phyloP scores from a whole-genome alignment of 768 basidiomycete genomes.

The Glaciozyma martinii region DNA sequence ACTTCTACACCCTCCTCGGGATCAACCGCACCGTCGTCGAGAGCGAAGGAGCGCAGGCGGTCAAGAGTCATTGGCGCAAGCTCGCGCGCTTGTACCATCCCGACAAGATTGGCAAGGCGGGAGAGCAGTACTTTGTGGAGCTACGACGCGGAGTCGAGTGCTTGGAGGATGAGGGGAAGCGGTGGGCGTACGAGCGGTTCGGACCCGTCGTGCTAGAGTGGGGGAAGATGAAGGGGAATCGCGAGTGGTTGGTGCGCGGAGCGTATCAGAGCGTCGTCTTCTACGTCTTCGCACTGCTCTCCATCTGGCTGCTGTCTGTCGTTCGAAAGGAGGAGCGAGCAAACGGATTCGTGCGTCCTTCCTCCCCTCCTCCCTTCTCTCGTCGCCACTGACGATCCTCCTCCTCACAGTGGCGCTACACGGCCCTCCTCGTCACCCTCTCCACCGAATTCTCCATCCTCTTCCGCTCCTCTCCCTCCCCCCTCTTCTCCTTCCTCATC shows the following conservation, averaged over 20 bases:
- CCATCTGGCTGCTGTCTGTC: conserved; percentile 56
- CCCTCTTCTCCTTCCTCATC: conserved; percentile 42
- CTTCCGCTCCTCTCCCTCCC: conserved; percentile 12
- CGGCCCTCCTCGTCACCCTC: conserved; percentile 46
- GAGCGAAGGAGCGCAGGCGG: conserved; percentile 38
- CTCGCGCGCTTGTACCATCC: conserved; percentile 71
- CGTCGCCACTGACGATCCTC: conserved; percentile 10
- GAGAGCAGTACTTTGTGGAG: conserved; percentile 56
- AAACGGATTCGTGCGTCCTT: conserved; percentile 53
- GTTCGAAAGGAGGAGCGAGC: conserved; percentile 54
- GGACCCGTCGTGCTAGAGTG: conserved; percentile 64
- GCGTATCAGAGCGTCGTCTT: conserved; percentile 56
- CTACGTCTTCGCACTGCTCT: conserved; percentile 54
- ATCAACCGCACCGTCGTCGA: conserved; percentile 59
- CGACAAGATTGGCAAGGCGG: conserved; percentile 53
- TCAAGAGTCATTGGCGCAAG: conserved; percentile 64
- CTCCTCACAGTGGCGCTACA: conserved; percentile 63
- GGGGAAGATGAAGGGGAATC: conserved; percentile 57
- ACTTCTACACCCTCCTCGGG: conserved; percentile 68
- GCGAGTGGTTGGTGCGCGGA: conserved; percentile 62
- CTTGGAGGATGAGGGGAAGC: conserved; percentile 61
- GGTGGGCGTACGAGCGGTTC: conserved; percentile 86
- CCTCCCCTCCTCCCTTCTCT: conserved; percentile 7
- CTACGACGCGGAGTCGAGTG: conserved; percentile 69
- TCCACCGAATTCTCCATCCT: conserved; percentile 25